Evolutionary conservation across 1,284 basidiomycete species (phyloP).

Genomic region (Cryptococcus jaspeensis): DNA sequence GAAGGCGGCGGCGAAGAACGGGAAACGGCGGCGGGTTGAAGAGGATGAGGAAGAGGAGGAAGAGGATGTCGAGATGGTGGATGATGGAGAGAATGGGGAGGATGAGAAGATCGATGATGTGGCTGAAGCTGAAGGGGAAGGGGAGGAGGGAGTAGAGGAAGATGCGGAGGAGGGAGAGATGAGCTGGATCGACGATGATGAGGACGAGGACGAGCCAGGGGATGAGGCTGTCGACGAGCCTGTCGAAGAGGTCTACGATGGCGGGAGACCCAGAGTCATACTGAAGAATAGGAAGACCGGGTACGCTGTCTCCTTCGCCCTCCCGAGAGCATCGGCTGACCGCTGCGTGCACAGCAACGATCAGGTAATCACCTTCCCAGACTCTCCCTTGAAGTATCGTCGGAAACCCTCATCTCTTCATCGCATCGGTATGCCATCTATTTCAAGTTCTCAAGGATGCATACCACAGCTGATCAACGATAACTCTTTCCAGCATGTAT

Average conservation of each 20-base stretch:
- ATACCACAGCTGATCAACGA: background rate
- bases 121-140: background rate
- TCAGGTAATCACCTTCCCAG: slow-evolving; percentile 33
- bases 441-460: background rate
- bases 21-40: background rate
- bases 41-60: background rate
- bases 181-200: background rate
- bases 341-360: slow-evolving; percentile 16
- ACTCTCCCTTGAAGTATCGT: slow-evolving; percentile 18
- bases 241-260: background rate
- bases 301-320: slow-evolving; percentile 12
- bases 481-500: slow-evolving; percentile 30
- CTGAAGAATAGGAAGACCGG: slow-evolving; percentile 31
- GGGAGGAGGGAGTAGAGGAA: background rate
- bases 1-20: background rate
- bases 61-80: background rate
- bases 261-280: slow-evolving; percentile 12
- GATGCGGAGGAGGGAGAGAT: background rate
- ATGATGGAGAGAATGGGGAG: background rate
- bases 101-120: background rate
- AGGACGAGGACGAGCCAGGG: background rate
- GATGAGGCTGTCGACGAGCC: background rate
- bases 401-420: slow-evolving; percentile 11
- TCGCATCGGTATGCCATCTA: slow-evolving; percentile 18
- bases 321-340: background rate